Base-by-base conservation (phyloP, 2,329 filamentous ascomycete species). In the Microsporum audouinii region DNA sequence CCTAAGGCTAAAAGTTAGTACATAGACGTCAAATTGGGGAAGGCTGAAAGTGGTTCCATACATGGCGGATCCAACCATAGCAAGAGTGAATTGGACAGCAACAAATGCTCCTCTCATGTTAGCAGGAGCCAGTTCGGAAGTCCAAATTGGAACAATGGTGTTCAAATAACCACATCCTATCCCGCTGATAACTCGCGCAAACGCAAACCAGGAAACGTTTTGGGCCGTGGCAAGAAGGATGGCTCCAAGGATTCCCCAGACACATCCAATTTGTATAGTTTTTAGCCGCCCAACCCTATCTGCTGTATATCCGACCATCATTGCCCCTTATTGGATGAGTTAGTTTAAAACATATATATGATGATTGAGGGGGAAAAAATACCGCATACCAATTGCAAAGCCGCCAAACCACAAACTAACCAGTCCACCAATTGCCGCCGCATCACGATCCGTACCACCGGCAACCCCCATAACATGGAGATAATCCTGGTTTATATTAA, bases 361-460 rank as follows among this genome's bases (percentile, higher is more conserved):
- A 47, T 39, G 8, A 39, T 17, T 7, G 41, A n/a, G 10, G 27
- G 10, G 27, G 31, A 14, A 3, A 17, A n/a, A 5, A 2, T 3
- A 23, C 4, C 3, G 3, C 49, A 33, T 53, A 53, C 49, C 49
- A 53, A 53, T 53, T 5, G 49, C 49, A 53, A 53, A 53, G 27
- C 49, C 49, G n/a, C 49, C 49, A 34, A 53, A 53, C 49, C 49
- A 53, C 49, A 53, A 33, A n/a, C 49, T 53, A 12, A 53, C 49
- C 6, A 53, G 10, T 3, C 49, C 49, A 14, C 49, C 49, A 53
- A 53, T 53, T 33, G 49, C 49, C 12, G 49, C 49, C 12, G 49
- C 49, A 34, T 53, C 49, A 3, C 49, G 49, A 17, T 53, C 49
- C 14, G 49, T 33, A 17, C 49, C 49, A 33, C 49, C 14, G 29